Evolutionary conservation across 2,329 filamentous ascomycete genomes (phyloP), one percentile per base, ranked within the genome.

Genomic region (Arthrocladium fulminans): DNA sequence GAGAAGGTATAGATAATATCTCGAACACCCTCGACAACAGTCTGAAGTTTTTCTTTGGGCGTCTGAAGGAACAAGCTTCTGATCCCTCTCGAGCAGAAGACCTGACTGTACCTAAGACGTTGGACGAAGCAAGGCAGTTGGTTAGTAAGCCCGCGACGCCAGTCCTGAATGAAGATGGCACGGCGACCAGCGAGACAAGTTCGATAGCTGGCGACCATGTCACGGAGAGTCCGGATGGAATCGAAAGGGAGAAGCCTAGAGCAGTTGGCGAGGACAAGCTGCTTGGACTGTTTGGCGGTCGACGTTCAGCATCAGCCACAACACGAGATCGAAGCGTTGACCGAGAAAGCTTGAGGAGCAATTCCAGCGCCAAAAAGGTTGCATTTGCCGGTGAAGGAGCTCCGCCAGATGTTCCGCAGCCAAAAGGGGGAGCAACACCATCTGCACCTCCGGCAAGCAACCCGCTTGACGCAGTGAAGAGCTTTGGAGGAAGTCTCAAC

Each of bases 1-100:
- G 98, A 61, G 88, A 95, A 63, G 79, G 89, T 1, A 74, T 97
- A 54, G 94, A 96, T 62, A 94, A 83, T 29, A 95, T 98, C 56
- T 86, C 90, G 53, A 89, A 78, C 60, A 94, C 88, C 41, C 72
- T 97, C 3, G 89, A 90, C 51, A 88, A 87, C 60, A 96, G 88
- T 63, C 94, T 96, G 68, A 92, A 88, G 51, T 94, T 97, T 63
- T 71, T 98, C 20, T 80, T 98, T 47, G 90, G 90, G 13, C 86
- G 88, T 57, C 73, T 96, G 17, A 87, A 85, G 53, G 88, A 95
- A 63, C 74, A 47, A 81, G 57, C 69, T 79, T 65, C 60, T 66
- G 53, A 60, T 62, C 62, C 64, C 74, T 57, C 59, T 67, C 58
- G 57, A 10, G 62, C 66, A 1, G 66, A 67, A 23, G 65, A 67